These are phyloP conservation scores for Actinomortierella ambigua DNA, from an alignment of 371 early-diverging fungal genomes.

Conservation along the genomic window DNA sequence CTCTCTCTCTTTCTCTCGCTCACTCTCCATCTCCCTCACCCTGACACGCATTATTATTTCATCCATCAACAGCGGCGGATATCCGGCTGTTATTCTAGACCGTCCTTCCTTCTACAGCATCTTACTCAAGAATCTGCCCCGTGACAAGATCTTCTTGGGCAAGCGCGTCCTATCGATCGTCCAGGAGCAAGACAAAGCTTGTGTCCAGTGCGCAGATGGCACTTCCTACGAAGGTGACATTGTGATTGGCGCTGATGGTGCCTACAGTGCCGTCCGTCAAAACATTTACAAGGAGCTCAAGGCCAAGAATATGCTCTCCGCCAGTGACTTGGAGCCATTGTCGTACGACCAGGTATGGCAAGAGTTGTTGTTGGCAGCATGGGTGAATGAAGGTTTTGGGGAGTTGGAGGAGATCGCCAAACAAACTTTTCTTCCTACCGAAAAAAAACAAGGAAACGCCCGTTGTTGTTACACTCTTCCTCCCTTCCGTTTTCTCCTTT, in stretches of 20 bases:
- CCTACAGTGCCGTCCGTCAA: conserved; percentile 28
- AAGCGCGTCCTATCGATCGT: conserved; percentile 25
- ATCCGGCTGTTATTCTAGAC: conserved; percentile 42
- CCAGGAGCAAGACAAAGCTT: conserved; percentile 20
- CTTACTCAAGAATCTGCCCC: conserved; percentile 37
- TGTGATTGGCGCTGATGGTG: conserved; percentile 39
- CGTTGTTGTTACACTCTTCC: too few relatives aligned
- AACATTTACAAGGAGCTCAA: conserved; percentile 31
- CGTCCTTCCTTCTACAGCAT: conserved; percentile 39
- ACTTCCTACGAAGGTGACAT: conserved; percentile 29
- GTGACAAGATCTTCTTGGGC: conserved; percentile 22
- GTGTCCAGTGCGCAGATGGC: conserved; percentile 29
- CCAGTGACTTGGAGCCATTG: conserved; percentile 23
- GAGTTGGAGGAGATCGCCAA: too few relatives aligned
- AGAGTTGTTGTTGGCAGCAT: neutral
- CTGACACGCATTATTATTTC: too few relatives aligned
- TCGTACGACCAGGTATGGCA: conserved; percentile 37
- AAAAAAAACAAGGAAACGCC: too few relatives aligned
- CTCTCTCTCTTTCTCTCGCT: neutral
- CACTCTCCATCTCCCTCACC: neutral
- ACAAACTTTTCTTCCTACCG: too few relatives aligned
- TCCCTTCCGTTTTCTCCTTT: too few relatives aligned
- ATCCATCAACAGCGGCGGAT: conserved; percentile 21
- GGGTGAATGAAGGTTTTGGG: too few relatives aligned
- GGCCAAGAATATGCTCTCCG: conserved; percentile 14